Evolutionary conservation across 768 basidiomycete species (phyloP).

Genomic region (Collybia nuda): DNA sequence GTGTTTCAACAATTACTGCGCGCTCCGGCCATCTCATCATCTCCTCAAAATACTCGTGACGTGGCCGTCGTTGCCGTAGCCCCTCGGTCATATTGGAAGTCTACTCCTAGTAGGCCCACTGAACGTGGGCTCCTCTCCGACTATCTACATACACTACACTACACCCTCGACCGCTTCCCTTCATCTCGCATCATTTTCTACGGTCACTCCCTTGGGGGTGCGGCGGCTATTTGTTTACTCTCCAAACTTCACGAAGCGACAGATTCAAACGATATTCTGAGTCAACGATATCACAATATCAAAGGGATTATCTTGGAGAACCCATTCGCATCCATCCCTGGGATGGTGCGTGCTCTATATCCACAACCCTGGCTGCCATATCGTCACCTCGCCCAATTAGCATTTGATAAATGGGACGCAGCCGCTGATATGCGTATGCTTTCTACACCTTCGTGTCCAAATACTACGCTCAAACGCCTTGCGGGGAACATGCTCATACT

Average conservation of each 20-base stretch:
- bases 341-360: constrained; percentile 47
- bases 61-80: constrained; percentile 36
- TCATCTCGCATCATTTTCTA: constrained; percentile 33
- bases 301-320: constrained; percentile 48
- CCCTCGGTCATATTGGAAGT: constrained; percentile 52
- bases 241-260: constrained; percentile 11
- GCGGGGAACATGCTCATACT: constrained; percentile 28
- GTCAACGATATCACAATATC: constrained; percentile 12
- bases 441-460: neutral
- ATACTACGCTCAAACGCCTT: constrained; percentile 15
- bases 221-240: constrained; percentile 40
- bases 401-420: constrained; percentile 49
- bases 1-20: constrained; percentile 29
- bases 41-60: neutral
- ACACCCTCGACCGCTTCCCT: constrained; percentile 32
- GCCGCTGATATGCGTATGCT: constrained; percentile 18
- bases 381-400: constrained; percentile 42
- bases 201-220: constrained; percentile 50
- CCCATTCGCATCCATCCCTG: constrained; percentile 44
- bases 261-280: too few species aligned
- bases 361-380: constrained; percentile 50
- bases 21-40: constrained; percentile 1
- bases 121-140: constrained; percentile 38
- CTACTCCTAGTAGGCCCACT: constrained; percentile 35
- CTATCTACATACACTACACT: constrained; percentile 31